phyloP scores from a whole-genome alignment of 2,329 filamentous ascomycete genomes.

The Ilyonectria robusta region DNA sequence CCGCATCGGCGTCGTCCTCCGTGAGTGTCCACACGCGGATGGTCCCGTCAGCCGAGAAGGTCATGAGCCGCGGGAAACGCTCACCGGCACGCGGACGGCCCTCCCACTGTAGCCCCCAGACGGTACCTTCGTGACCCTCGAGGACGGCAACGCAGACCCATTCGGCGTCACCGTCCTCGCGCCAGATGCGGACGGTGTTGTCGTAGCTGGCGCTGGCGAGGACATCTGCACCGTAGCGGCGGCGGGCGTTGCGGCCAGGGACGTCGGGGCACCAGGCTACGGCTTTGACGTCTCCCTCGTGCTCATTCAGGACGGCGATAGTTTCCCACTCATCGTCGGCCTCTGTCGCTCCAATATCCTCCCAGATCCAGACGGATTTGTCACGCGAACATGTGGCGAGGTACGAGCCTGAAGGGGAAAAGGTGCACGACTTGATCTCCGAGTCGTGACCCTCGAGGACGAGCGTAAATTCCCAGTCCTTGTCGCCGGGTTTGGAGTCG shows the following conservation, averaged over 20 bases:
- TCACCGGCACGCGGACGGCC: slow-evolving; percentile 55
- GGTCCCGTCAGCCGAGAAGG: slow-evolving; percentile 87
- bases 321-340: slow-evolving; percentile 98
- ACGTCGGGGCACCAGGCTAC: slow-evolving; percentile 90
- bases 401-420: slow-evolving; percentile 80
- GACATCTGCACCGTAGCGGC: slow-evolving; percentile 74
- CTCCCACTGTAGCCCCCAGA: slow-evolving; percentile 90
- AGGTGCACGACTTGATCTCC: slow-evolving; percentile 87
- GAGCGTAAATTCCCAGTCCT: slow-evolving; percentile 93
- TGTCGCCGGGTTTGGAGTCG: slow-evolving; percentile 71
- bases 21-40: slow-evolving; percentile 84
- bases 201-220: slow-evolving; percentile 96
- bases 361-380: slow-evolving; percentile 98
- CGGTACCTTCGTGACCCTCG: slow-evolving; percentile 85
- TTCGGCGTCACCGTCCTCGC: slow-evolving; percentile 88
- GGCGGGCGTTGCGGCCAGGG: slow-evolving; percentile 60
- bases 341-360: slow-evolving; percentile 81
- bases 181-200: slow-evolving; percentile 89
- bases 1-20: slow-evolving; percentile 64
- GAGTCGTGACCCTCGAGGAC: slow-evolving; percentile 96
- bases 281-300: slow-evolving; percentile 95
- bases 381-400: slow-evolving; percentile 93
- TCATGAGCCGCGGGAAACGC: slow-evolving; percentile 76
- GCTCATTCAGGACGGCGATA: slow-evolving; percentile 92
- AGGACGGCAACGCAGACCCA: slow-evolving; percentile 92